A percentile compares a stretch with the other conserved stretches of the same genome.
Evolutionary conservation across 2,329 filamentous ascomycete genomes (phyloP).

Genomic region (Byssothecium circinans): DNA sequence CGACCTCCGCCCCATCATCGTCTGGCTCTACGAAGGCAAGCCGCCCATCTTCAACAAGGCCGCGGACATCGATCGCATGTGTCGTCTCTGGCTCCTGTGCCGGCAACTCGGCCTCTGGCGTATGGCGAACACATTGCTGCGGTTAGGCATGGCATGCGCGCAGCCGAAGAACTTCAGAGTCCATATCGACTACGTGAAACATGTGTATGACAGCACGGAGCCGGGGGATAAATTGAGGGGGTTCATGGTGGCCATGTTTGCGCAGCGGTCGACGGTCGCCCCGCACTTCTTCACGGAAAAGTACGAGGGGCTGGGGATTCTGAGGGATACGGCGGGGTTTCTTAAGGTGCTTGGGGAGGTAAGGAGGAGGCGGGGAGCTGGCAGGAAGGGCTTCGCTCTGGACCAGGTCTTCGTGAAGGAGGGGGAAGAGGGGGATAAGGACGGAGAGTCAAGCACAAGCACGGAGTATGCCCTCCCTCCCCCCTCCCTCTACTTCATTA

Average conservation of each 20-base stretch:
- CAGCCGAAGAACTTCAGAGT: neutral
- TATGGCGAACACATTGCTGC: slow-evolving; percentile 8
- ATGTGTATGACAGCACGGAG: slow-evolving; percentile 11
- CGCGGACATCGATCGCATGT: neutral
- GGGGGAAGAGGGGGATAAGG: neutral
- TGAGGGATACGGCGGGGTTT: neutral
- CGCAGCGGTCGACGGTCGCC: slow-evolving; percentile 1
- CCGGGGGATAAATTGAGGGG: neutral
- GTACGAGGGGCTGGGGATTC: slow-evolving; percentile 1
- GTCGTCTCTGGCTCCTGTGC: slow-evolving; percentile 1
- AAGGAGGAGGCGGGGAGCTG: neutral
- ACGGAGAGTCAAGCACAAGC: too few species aligned
- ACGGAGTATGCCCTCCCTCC: neutral
- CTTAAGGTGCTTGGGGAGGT: neutral
- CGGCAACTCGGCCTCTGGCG: slow-evolving; percentile 7
- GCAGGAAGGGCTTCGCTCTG: neutral
- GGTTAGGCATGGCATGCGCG: slow-evolving; percentile 14
- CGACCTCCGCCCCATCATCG: slow-evolving; percentile 1
- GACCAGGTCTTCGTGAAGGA: neutral
- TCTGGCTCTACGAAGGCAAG: slow-evolving; percentile 6
- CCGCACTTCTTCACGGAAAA: neutral
- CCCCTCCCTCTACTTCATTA: neutral
- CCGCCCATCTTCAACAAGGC: neutral
- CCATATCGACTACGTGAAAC: slow-evolving; percentile 1
- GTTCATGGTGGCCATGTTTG: slow-evolving; percentile 5